Evolutionary conservation across 192 early-diverging fungal species (phyloP), one percentile per base, ranked within the genome.

Genomic region (Coemansia sp.): DNA sequence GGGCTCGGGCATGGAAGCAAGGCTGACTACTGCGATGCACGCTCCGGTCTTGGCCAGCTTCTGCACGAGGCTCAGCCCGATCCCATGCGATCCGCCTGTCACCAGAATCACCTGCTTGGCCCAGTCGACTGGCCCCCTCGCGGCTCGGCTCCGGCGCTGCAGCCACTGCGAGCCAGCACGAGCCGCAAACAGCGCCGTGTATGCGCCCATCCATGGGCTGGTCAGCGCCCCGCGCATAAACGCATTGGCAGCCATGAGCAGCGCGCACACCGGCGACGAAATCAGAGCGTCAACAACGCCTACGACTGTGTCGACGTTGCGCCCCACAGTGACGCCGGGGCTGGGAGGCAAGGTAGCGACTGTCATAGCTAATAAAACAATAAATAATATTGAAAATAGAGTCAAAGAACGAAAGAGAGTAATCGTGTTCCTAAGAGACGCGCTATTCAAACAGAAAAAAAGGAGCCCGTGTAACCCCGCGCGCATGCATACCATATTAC

Each of bases 1-100:
- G 0, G 43, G 34, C 41, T 36, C 22, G 12, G 78, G 71, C 12
- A 77, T 50, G 13, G 70, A 69, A 8, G n/a, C 36, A 11, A 84
- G 68, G 65, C 80, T 79, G 16, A 84, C 27, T 3, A 72, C 75
- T 3, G 79, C 83, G 0, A 85, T n/a, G 20, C 70, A 66, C 16
- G 71, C 64, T 1, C 60, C 68, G 10, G 72, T 55, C 1, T 66
- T 36, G 1, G 52, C 29, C 38, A 85, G 57, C 20, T 49, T 63
- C 2, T 31, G 60, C 34, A 78, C 62, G n/a, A 84, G 69, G 47
- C 71, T 38, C 38, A 76, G 70, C 29, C 82, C 82, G 60, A 84
- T 70, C 16, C 82, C 82, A 47, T 84, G 82, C 6, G 74, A 52
- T 0, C 82, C 74, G 70, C 81, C 81, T 7, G 81, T 83, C 41